These are phyloP conservation scores for Leishmania turanica DNA, from an alignment of 208 protist species.

Conservation along the genomic window DNA sequence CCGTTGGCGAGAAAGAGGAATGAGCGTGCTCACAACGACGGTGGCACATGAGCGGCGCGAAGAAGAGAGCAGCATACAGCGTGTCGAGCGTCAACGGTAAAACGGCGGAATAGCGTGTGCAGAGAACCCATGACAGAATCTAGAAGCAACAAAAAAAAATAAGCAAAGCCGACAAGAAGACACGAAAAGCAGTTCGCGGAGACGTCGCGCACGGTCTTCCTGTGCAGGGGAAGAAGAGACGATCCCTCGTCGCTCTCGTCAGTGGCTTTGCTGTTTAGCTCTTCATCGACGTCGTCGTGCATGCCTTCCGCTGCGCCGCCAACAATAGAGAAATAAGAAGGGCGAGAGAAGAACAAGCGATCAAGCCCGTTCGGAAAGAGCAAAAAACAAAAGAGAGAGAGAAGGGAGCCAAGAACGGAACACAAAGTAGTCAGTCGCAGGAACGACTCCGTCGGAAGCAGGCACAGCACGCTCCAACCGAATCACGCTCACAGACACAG, in stretches of 20 bases:
- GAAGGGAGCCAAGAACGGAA: neutral
- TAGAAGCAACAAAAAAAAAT: neutral
- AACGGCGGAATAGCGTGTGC: neutral
- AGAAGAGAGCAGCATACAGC: neutral
- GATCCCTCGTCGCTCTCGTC: neutral
- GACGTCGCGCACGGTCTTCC: neutral
- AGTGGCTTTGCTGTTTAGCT: no score
- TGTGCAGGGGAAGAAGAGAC: no score
- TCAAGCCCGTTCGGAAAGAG: no score
- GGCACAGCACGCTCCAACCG: neutral
- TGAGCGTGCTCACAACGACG: no score
- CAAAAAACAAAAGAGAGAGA: neutral
- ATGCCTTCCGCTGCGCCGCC: no score
- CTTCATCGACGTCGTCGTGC: no score
- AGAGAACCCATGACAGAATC: neutral
- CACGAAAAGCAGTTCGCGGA: neutral
- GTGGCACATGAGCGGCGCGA: neutral
- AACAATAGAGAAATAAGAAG: no score
- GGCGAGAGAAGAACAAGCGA: no score
- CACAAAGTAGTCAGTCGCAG: neutral
- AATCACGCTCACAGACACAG: neutral
- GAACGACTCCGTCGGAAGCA: neutral
- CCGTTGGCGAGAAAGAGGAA: no score
- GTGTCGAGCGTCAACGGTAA: neutral
- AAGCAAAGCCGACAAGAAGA: neutral